These are phyloP conservation scores for Trichosanthes cucumerina DNA, from an alignment of 306 rosid species.

Conservation along the genomic window DNA sequence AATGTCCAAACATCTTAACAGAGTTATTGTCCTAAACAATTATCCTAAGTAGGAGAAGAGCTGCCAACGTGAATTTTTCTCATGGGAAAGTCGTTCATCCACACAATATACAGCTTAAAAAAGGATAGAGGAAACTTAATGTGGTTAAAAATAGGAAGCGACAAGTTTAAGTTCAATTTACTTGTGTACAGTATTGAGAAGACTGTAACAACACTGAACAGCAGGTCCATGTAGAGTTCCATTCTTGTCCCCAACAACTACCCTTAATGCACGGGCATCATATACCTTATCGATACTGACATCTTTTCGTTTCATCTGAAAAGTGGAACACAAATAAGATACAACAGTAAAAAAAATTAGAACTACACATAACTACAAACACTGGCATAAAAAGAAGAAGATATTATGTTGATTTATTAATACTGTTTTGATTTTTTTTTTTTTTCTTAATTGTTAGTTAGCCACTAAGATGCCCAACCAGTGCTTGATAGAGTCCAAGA, in stretches of 20 bases:
- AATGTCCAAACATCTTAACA: background rate
- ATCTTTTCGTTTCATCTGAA: slow-evolving; percentile 90
- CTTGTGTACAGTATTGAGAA: slow-evolving; percentile 91
- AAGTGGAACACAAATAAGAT: slow-evolving; percentile 16
- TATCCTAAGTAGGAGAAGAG: background rate
- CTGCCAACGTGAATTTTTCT: background rate
- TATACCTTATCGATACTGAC: slow-evolving; percentile 61
- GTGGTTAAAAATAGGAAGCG: slow-evolving; percentile 2
- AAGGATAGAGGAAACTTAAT: background rate
- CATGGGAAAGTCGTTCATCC: background rate
- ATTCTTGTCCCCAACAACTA: slow-evolving; percentile 91
- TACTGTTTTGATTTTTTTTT: background rate
- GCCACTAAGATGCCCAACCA: background rate
- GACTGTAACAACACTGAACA: slow-evolving; percentile 83
- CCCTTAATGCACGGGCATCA: slow-evolving; percentile 95
- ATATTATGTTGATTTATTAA: background rate
- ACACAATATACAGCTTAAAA: background rate
- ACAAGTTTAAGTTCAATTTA: slow-evolving; percentile 16
- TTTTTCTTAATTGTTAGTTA: background rate
- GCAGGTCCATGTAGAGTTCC: slow-evolving; percentile 93
- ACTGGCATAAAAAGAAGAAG: background rate
- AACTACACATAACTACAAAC: background rate
- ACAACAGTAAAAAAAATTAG: background rate
- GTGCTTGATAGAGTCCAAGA: background rate
- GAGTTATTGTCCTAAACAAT: background rate